Evolutionary conservation across 306 rosid species (phyloP).

Genomic region (Medicago arabica): DNA sequence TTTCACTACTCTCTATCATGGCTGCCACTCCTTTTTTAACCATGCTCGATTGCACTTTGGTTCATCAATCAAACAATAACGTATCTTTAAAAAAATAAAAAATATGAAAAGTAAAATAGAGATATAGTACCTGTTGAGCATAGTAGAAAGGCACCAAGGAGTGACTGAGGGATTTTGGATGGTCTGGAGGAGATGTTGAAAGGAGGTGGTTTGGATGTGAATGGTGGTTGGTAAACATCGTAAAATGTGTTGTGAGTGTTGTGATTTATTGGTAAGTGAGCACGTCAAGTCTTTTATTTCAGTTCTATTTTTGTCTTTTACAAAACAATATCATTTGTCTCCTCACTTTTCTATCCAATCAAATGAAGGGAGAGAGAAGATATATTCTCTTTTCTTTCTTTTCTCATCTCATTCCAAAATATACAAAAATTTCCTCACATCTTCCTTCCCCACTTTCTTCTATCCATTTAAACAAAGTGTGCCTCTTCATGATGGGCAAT

Average conservation of each 20-base stretch:
- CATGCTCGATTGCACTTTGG: not conserved
- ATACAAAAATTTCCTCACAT: not conserved
- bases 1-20: not conserved
- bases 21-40: not conserved
- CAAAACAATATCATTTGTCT: not conserved
- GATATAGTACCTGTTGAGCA: too few species aligned
- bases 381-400: not conserved
- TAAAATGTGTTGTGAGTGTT: not conserved
- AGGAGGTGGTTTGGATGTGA: not conserved
- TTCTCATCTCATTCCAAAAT: not conserved
- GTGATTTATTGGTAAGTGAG: not conserved
- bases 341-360: slow-evolving; percentile 1
- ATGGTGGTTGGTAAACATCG: not conserved
- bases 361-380: not conserved
- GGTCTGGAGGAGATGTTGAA: not conserved
- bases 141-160: too few species aligned
- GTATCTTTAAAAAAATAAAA: not conserved
- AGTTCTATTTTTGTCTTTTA: not conserved
- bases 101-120: not conserved
- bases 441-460: not conserved
- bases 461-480: too few species aligned
- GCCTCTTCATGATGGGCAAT: too few species aligned
- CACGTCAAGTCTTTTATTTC: not conserved
- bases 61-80: not conserved
- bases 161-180: not conserved